Percentiles rank a stretch among this genome's conserved stretches.
These are phyloP conservation scores for Excoecaria cochinchinensis DNA, from an alignment of 345 rosid genomes.

Conservation along the genomic window DNA sequence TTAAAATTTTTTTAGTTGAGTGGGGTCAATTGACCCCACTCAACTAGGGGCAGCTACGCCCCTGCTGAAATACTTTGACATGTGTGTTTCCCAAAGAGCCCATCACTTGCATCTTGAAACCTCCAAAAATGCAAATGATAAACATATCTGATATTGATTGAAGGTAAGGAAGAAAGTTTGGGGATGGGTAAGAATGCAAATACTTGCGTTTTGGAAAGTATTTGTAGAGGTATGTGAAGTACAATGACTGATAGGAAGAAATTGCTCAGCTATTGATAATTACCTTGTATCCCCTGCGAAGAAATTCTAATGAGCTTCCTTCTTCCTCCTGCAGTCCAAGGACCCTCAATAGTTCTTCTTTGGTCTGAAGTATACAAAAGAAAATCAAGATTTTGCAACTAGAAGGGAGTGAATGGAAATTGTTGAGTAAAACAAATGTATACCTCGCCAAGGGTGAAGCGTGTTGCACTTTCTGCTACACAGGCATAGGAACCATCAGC, in stretches of 20 bases:
- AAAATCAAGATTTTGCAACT: background rate
- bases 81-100: no score
- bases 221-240: background rate
- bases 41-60: no score
- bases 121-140: background rate
- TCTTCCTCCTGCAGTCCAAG: conserved; percentile 85
- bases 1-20: no score
- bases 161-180: background rate
- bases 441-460: conserved; percentile 92
- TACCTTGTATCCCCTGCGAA: conserved; percentile 93
- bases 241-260: background rate
- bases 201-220: background rate
- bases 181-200: background rate
- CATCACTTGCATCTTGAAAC: background rate
- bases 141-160: background rate
- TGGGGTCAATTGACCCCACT: no score
- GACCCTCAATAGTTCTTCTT: conserved; percentile 85
- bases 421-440: conserved; percentile 14
- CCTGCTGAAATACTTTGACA: no score
- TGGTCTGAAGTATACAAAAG: conserved; percentile 53
- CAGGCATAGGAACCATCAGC: conserved; percentile 84
- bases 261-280: background rate
- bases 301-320: conserved; percentile 88
- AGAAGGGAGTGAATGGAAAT: conserved; percentile 7
- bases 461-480: conserved; percentile 77